These are phyloP conservation scores for Ochetophila trinervis DNA, from an alignment of 306 rosid genomes.

Conservation along the genomic window DNA sequence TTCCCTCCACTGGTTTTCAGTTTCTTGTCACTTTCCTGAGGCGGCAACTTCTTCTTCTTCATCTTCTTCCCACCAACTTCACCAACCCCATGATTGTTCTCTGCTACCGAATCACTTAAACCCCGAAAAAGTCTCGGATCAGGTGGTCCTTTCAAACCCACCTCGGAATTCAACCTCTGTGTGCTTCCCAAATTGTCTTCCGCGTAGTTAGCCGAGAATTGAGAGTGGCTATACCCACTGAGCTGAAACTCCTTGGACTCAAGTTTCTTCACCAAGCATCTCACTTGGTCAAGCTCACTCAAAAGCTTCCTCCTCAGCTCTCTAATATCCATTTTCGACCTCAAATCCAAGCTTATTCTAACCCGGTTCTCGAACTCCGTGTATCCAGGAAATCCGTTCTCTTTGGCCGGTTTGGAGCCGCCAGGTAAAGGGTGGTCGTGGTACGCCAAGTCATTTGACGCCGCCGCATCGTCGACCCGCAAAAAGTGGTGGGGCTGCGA, in stretches of 20 bases:
- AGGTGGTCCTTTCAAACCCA: constrained; percentile 25
- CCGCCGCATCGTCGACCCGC: constrained; percentile 7
- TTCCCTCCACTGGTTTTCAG: constrained; percentile 39
- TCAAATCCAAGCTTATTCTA: constrained; percentile 33
- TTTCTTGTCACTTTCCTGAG: constrained; percentile 51
- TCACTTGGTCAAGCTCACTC: constrained; percentile 64
- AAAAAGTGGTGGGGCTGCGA: constrained; percentile 1
- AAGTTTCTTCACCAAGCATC: constrained; percentile 60
- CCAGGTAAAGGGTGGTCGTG: constrained; percentile 12
- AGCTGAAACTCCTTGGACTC: constrained; percentile 58
- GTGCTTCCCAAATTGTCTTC: constrained; percentile 35
- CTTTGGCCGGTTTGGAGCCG: constrained; percentile 17
- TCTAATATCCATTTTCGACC: constrained; percentile 29
- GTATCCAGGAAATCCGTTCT: constrained; percentile 22
- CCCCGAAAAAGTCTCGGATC: constrained; percentile 25
- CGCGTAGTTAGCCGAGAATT: constrained; percentile 31
- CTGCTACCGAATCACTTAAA: constrained; percentile 35
- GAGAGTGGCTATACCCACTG: constrained; percentile 42
- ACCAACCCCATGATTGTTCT: constrained; percentile 39
- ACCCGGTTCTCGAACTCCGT: constrained; percentile 37
- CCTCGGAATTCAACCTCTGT: constrained; percentile 23
- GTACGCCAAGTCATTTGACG: constrained; percentile 24
- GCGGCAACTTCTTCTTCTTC: constrained; percentile 51
- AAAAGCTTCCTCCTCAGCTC: constrained; percentile 58
- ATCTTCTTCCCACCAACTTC: constrained; percentile 57